Evolutionary conservation across 345 rosid species (phyloP), one percentile per base, ranked within the genome.

Genomic region (Lepidium sativum): DNA sequence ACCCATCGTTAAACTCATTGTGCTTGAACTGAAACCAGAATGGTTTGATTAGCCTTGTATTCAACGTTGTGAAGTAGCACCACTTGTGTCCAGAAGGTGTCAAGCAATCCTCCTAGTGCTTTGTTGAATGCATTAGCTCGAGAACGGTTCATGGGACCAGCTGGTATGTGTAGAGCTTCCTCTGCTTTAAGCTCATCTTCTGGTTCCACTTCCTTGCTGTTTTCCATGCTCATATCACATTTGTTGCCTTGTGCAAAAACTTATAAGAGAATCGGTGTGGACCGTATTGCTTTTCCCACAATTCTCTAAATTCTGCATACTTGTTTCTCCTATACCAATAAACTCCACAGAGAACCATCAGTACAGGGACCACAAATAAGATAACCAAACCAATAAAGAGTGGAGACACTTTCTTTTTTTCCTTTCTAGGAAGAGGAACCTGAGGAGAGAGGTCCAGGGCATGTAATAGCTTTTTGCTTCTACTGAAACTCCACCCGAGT

Each of bases 401-500:
- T 6, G 39, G 39, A 33, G 68, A 42, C 16, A 80, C 65, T 51
- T 50, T n/a, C 38, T 37, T 67, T 4, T 1, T 1, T 23, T 58
- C 71, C 0, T 70, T 67, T 32, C 54, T 74, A 21, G 60, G 16
- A 31, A 67, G 74, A 4, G 90, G 90, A 81, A 65, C 80, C 16
- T 3, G 53, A 3, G 90, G 88, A 35, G 86, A 77, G 18, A 80
- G 51, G 20, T 67, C 42, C 3, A 89, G 63, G 1, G 47, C 44
- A 68, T 65, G 72, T 16, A 85, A 74, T 2, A 1, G 2, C 0
- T 33, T 55, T 69, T 23, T 51, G 41, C 74, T 80, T 52, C n/a
- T 68, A 18, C 53, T 76, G 66, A 78, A 88, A 72, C 87, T 88
- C 89, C 96, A 87, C 11, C 91, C n/a, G 3, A 83, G 75, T 23